These are phyloP conservation scores for Xylaria bambusicola DNA, from an alignment of 495 filamentous ascomycete genomes.

Conservation along the genomic window DNA sequence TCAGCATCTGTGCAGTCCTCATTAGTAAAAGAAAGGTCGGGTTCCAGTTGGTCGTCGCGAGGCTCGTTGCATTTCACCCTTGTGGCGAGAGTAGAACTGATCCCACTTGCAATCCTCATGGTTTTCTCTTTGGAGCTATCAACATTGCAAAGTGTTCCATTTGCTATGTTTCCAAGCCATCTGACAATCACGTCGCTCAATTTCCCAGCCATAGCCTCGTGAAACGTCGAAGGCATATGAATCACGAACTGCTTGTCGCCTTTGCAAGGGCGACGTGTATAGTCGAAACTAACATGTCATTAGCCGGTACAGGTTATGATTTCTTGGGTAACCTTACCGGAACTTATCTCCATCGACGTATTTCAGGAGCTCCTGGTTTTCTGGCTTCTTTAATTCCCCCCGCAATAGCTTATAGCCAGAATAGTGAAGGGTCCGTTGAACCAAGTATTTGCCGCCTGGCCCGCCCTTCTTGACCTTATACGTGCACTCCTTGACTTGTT, in stretches of 20 bases:
- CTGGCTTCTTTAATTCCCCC: background rate
- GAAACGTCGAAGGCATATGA: background rate
- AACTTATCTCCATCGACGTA: too few relatives aligned
- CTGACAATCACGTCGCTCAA: background rate
- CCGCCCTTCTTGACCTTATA: background rate
- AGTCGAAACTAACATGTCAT: slow-evolving; percentile 1
- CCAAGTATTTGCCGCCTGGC: background rate
- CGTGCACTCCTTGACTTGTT: background rate
- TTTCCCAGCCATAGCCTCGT: background rate
- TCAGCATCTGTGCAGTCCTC: background rate
- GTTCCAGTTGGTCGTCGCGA: background rate
- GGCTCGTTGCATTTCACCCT: background rate
- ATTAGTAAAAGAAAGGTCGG: background rate
- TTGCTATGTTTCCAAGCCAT: background rate
- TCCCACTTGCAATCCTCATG: background rate
- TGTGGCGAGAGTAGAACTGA: background rate
- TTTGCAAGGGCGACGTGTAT: background rate
- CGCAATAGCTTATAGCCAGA: background rate
- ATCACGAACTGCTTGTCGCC: slow-evolving; percentile 1
- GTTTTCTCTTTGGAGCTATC: background rate
- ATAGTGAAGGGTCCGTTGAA: background rate
- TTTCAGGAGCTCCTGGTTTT: background rate
- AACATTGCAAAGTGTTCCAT: background rate
- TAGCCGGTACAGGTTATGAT: background rate
- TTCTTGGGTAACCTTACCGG: too few relatives aligned